Base-by-base conservation (phyloP, 306 rosid genomes). In the Cajanus cajan region DNA sequence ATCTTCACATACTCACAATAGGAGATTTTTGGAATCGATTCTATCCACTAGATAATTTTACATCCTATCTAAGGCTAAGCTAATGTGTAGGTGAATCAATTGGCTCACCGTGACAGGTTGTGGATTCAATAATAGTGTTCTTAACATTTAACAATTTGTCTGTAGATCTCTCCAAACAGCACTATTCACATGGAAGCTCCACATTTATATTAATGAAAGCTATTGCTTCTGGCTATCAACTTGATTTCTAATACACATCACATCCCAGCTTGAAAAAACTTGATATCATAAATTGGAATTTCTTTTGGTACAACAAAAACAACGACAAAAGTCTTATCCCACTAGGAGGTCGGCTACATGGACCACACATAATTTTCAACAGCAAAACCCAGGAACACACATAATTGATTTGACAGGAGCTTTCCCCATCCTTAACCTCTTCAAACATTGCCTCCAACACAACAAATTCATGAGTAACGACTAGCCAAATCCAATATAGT, bases 261-360 rank as follows among this genome's bases (percentile, higher is more conserved):
- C 36, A 64, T 34, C 13, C 16, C 13, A 13, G 14, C 37, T 69
- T 33, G 69, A 25, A 16, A 36, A 22, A 78, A 18, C 48, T 37
- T 48, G 41, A 66, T 67, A 69, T 39, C 36, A 44, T 54, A 57
- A 43, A 25, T 34, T 43, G 77, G 28, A 78, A 78, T 13, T 68
- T 67, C 22, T 11, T 25, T 45, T 16, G 45, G 58, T 37, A 52
- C 6, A 18, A 15, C 14, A 13, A 33, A n/a, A n/a, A 28, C 31
- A 28, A 3, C 31, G 3, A 28, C 61, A 16, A 55, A 21, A 28
- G 8, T 11, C 0, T 12, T 22, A 13, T 58, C 37, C 37, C 19
- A 25, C 37, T 25, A 25, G 18, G 64, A 57, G 37, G 15, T 14
- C 11, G 1, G 18, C 0, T 61, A 61, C 5, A 6, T 6, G 40